Base-by-base conservation (phyloP, 305 asterid genomes). In the Coffea humblotiana region DNA sequence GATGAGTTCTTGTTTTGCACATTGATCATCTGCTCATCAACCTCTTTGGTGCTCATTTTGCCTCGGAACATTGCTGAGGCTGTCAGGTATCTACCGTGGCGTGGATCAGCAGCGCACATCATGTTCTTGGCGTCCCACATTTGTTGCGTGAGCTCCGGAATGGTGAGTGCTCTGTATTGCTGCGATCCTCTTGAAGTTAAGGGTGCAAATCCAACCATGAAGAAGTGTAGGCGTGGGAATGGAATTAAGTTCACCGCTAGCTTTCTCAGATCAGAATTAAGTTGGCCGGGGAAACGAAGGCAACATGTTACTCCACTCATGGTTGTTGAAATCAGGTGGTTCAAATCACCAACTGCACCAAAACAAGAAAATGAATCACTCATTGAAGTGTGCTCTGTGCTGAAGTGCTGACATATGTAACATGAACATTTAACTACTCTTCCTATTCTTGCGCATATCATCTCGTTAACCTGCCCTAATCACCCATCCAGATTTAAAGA, bases 231-330 rank as follows among this genome's bases (percentile, higher is more conserved):
- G 18, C 87, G 88, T 0, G 89, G 91, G 82, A 88, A 88, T 43
- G 91, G 91, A 78, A 88, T 88, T 23, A 88, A 79, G 80, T 88
- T 88, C 25, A 88, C 88, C n/a, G 89, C 90, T 49, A 88, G 84
- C 78, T 87, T 87, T 75, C 90, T 35, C 2, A 85, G 90, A 73
- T 87, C 89, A 27, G 90, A 85, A 82, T 87, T 87, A 25, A 87
- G 82, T 76, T 87, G 90, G 16, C 90, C 89, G 13, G 89, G 89
- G 75, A 87, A 87, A 12, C 90, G 85, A 6, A 87, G 85, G 77
- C 89, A 85, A 40, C 90, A 87, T 54, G 89, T 87, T 49, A 83
- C 89, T 15, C 90, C 90, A 37, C 90, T 87, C 90, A 87, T 88
- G 21, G 91, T 88, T 78, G 91, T 82, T 51, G 89, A 88, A 37